Evolutionary conservation across 306 rosid species (phyloP), one percentile per base, ranked within the genome.

Genomic region (Hippophae rhamnoides): DNA sequence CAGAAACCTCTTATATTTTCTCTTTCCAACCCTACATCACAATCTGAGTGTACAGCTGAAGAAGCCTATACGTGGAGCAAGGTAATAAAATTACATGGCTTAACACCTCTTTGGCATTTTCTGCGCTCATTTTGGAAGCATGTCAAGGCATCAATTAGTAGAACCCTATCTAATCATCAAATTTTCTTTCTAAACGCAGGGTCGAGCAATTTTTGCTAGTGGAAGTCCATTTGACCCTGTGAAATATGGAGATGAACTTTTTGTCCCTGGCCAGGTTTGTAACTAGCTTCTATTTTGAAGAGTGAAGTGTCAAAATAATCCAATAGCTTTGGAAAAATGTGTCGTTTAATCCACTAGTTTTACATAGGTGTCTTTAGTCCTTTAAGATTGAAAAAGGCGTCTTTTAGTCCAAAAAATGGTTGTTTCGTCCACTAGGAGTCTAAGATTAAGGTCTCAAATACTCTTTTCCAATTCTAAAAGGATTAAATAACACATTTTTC

Each of bases 1-100:
- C 47, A 92, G 98, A 92, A 85, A 88, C 98, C 98, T 9, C 87
- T 92, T 56, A 92, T 92, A 74, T 89, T 92, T 54, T 87, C 98
- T 63, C 96, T 92, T 71, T 92, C 98, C 54, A 87, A 92, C 66
- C 98, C 98, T 48, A 92, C 98, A 13, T 88, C 98, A 43, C 98
- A 92, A 66, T 82, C 98, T 43, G 96, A 92, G 83, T 92, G 98
- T 72, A 92, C 98, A 10, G 98, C 98, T 9, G 95, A 88, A 76
- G 96, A 92, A 75, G 98, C 98, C 54, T 92, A 92, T 65, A 64
- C 93, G 73, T 92, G 98, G 98, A 92, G 84, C 75, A 77, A 88
- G 96, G 98, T 87, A 65, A 18, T 18, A 18, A 18, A 61, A 62
- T 45, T 8, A 27, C 51, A 56, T 43, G 8, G 43, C 7, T 4